A percentile compares a stretch with the other conserved stretches of the same genome.
phyloP scores from a whole-genome alignment of 345 rosid species.

The Boechera stricta region DNA sequence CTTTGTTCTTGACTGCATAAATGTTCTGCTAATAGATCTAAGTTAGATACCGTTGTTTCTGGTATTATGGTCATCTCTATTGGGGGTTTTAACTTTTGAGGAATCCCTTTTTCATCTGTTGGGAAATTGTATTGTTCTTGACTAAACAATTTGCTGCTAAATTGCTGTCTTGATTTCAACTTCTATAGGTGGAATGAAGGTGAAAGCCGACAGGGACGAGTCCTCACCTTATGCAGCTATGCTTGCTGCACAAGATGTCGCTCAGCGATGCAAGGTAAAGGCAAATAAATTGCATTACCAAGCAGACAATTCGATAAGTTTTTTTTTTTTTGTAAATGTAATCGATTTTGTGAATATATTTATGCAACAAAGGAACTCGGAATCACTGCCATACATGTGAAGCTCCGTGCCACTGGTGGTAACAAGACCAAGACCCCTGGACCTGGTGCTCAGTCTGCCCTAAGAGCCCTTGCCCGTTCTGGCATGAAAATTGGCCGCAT shows the following conservation, averaged over 20 bases:
- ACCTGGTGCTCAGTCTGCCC: conserved; percentile 89
- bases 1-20: not conserved
- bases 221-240: conserved; percentile 86
- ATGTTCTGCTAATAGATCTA: not conserved
- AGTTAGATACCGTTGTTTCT: not conserved
- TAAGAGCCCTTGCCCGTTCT: conserved; percentile 84
- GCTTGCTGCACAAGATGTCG: conserved; percentile 88
- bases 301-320: not conserved
- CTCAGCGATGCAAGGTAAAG: conserved; percentile 73
- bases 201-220: conserved; percentile 86
- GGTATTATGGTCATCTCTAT: not conserved
- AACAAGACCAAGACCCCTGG: conserved; percentile 90
- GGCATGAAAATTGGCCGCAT: conserved; percentile 90
- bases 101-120: not conserved
- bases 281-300: not conserved
- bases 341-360: not conserved
- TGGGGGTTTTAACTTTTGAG: not conserved
- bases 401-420: conserved; percentile 88
- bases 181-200: conserved; percentile 87
- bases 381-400: conserved; percentile 75
- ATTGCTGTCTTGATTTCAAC: not conserved
- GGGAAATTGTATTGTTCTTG: not conserved
- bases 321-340: not conserved
- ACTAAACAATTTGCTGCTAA: not conserved
- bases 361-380: conserved; percentile 64